Conservation (phyloP, 768 basidiomycete genomes). For the Tylopilus sp. region DNA sequence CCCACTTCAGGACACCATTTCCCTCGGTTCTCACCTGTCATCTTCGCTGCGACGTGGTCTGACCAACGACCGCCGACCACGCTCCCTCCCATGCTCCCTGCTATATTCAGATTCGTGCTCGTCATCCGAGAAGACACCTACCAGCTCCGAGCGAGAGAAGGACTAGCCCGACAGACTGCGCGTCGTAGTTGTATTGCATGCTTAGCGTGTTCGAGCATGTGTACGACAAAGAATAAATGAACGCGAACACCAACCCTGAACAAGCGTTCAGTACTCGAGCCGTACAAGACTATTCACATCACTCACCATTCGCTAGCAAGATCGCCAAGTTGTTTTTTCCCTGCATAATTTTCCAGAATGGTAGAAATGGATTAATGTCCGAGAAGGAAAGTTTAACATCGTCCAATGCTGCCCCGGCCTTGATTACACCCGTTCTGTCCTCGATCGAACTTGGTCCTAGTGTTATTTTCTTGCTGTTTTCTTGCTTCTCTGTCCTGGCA, state of each 20-base stretch:
- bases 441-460: slow-evolving; percentile 19
- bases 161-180: slow-evolving; percentile 72
- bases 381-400: slow-evolving; percentile 53
- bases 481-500: slow-evolving; percentile 9
- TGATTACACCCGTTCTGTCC: slow-evolving; percentile 17
- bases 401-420: slow-evolving; percentile 10
- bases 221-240: slow-evolving; percentile 68
- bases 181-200: slow-evolving; percentile 57
- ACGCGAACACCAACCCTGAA: slow-evolving; percentile 67
- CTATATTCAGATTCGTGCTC: neutral
- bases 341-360: slow-evolving; percentile 54
- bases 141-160: slow-evolving; percentile 73
- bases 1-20: slow-evolving; percentile 61
- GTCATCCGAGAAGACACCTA: slow-evolving; percentile 25
- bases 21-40: slow-evolving; percentile 46
- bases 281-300: neutral
- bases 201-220: slow-evolving; percentile 70
- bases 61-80: slow-evolving; percentile 58
- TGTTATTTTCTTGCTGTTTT: slow-evolving; percentile 13
- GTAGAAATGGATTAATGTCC: slow-evolving; percentile 75
- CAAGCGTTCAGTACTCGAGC: slow-evolving; percentile 8
- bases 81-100: slow-evolving; percentile 51
- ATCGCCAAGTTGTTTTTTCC: slow-evolving; percentile 66
- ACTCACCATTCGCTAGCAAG: slow-evolving; percentile 36
- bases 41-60: slow-evolving; percentile 43